Percentiles rank a stretch among this genome's conserved stretches.
These are phyloP conservation scores for Candida dubliniensis DNA, from an alignment of 1,139 yeast species.

Conservation along the genomic window DNA sequence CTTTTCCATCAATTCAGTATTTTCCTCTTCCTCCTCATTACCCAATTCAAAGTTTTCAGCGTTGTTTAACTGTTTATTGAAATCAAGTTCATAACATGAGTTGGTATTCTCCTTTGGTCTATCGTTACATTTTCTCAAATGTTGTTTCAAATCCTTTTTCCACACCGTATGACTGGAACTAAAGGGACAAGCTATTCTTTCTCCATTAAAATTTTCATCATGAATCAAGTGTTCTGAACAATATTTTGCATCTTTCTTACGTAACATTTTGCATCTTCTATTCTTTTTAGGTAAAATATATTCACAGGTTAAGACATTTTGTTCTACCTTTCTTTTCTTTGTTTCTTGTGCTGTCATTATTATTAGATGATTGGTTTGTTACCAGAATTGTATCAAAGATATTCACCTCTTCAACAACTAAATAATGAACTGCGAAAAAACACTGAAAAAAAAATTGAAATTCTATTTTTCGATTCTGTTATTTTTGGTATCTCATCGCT, in stretches of 20 bases:
- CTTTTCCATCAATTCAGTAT: conserved; percentile 18
- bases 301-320: conserved; percentile 33
- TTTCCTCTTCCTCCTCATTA: conserved; percentile 13
- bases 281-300: conserved; percentile 48
- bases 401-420: background rate
- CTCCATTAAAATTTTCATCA: conserved; percentile 16
- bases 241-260: conserved; percentile 47
- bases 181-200: conserved; percentile 72
- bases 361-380: no score
- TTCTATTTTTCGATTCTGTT: conserved; percentile 14
- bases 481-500: background rate
- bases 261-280: conserved; percentile 61
- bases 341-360: conserved; percentile 5
- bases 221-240: conserved; percentile 63
- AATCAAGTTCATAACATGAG: conserved; percentile 44
- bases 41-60: conserved; percentile 18
- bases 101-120: conserved; percentile 31
- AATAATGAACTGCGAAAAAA: background rate
- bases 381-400: no score
- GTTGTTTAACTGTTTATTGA: conserved; percentile 25
- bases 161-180: conserved; percentile 77
- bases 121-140: conserved; percentile 63
- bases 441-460: conserved; percentile 4
- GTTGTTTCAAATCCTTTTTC: conserved; percentile 55
- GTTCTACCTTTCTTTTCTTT: conserved; percentile 19